These are phyloP conservation scores for Linaria vulgaris DNA, from an alignment of 257 asterid species.

Conservation along the genomic window DNA sequence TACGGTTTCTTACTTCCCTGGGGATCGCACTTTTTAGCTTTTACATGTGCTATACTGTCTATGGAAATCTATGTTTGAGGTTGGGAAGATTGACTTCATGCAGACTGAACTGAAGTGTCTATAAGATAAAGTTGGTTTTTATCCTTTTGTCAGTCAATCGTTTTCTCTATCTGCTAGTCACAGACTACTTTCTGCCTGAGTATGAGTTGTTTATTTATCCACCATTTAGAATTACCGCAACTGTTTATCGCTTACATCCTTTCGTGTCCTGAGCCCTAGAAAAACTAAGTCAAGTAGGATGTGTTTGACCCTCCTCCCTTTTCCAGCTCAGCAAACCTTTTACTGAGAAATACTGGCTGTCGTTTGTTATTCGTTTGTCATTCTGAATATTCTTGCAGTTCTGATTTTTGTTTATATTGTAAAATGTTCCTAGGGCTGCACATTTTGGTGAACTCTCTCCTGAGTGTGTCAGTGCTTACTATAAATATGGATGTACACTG, in stretches of 20 bases:
- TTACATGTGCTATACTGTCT: too few species aligned
- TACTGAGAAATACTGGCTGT: too few species aligned
- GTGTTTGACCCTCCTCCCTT: too few species aligned
- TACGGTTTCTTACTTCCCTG: too few species aligned
- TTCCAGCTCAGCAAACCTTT: too few species aligned
- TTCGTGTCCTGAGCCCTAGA: not conserved
- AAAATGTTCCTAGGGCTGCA: conserved; percentile 48
- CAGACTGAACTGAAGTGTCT: too few species aligned
- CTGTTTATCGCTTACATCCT: not conserved
- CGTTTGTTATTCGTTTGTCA: not conserved
- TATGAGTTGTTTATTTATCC: not conserved
- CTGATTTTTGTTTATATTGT: not conserved
- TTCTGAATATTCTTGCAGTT: not conserved
- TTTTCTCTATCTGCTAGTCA: too few species aligned
- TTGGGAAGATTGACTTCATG: too few species aligned
- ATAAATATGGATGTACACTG: conserved; percentile 69
- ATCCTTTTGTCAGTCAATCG: too few species aligned
- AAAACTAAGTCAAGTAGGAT: not conserved
- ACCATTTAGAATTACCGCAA: not conserved
- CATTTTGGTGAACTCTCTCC: conserved; percentile 92
- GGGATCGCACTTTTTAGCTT: too few species aligned
- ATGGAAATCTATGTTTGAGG: too few species aligned
- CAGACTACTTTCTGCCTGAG: not conserved
- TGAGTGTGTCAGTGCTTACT: conserved; percentile 77
- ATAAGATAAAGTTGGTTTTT: too few species aligned